phyloP scores from a whole-genome alignment of 345 rosid genomes.

The Excoecaria cochinchinensis region DNA sequence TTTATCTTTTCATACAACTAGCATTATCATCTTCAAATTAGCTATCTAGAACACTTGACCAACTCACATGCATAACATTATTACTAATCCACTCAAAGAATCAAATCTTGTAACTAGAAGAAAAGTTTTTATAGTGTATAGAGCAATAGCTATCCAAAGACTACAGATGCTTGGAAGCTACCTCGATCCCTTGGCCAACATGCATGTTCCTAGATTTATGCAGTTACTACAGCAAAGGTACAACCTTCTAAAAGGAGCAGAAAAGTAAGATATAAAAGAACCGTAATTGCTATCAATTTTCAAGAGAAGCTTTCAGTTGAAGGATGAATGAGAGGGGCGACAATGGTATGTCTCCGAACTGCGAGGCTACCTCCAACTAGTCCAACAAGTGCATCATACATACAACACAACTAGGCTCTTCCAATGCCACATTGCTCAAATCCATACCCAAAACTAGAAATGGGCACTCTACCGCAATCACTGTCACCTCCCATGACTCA shows the following conservation, averaged over 20 bases:
- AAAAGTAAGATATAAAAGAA: constrained; percentile 1
- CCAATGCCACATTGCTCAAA: background rate
- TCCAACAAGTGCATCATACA: background rate
- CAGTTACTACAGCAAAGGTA: background rate
- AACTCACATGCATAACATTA: background rate
- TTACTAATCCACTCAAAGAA: background rate
- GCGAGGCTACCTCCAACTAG: background rate
- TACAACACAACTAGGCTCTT: background rate
- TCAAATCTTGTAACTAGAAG: background rate
- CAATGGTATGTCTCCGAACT: background rate
- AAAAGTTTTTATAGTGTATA: background rate
- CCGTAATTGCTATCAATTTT: background rate
- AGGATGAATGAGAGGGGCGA: background rate
- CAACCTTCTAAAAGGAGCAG: background rate
- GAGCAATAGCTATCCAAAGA: background rate
- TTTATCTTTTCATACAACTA: background rate
- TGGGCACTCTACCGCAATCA: background rate
- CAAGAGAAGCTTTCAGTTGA: background rate
- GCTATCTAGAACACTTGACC: too few relatives aligned
- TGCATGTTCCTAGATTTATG: background rate
- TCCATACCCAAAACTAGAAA: background rate
- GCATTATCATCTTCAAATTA: background rate
- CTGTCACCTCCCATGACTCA: background rate
- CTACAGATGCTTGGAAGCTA: background rate
- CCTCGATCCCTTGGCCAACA: background rate